phyloP scores from a whole-genome alignment of 108 stramenopile genomes.

The Ochromonas danica region DNA sequence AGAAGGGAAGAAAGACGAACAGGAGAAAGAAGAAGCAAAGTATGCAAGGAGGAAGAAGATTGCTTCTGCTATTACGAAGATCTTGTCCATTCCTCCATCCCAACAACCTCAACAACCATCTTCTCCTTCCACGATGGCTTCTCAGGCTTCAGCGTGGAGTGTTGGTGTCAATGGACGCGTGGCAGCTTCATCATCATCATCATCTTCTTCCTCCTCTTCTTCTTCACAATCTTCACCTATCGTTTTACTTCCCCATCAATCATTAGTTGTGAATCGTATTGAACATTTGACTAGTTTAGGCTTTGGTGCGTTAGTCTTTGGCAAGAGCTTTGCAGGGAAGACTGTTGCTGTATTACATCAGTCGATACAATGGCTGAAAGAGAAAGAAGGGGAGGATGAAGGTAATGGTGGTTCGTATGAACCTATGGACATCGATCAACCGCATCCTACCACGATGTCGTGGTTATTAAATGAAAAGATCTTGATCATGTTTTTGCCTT shows the following conservation, averaged over 20 bases:
- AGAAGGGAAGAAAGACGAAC: not conserved
- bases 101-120: not conserved
- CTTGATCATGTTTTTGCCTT: too few species aligned
- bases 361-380: not conserved
- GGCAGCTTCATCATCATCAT: not conserved
- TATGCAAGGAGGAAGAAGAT: too few species aligned
- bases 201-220: too few species aligned
- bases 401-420: too few species aligned
- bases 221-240: not conserved
- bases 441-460: too few species aligned
- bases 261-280: not conserved
- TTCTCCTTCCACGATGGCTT: not conserved
- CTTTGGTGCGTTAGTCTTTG: constrained; percentile 9
- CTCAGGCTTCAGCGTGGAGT: not conserved
- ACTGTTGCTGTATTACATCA: not conserved
- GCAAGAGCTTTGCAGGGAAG: not conserved
- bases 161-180: not conserved
- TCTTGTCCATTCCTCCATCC: too few species aligned
- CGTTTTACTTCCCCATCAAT: not conserved
- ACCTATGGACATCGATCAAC: too few species aligned
- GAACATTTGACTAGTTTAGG: not conserved
- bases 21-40: too few species aligned
- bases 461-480: too few species aligned
- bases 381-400: not conserved
- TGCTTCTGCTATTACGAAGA: too few species aligned